These are phyloP conservation scores for Penicillium salamii DNA, from an alignment of 495 filamentous ascomycete genomes.

Conservation along the genomic window DNA sequence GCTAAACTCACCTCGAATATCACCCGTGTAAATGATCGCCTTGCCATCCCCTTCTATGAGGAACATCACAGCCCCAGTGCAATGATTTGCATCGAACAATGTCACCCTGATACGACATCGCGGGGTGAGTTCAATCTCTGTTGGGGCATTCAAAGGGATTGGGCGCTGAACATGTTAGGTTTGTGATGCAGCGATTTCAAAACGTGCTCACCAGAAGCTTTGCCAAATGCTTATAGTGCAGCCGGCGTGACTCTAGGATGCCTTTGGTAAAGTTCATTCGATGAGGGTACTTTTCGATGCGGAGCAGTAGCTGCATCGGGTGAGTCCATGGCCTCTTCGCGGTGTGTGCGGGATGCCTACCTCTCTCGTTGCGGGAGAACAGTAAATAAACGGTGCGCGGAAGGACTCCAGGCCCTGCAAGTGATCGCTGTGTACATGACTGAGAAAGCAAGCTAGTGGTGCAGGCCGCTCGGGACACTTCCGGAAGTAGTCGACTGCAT, in stretches of 20 bases:
- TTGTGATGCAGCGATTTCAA: background rate
- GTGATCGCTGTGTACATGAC: conserved; percentile 92
- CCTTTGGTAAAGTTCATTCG: conserved; percentile 75
- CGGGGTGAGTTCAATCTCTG: conserved; percentile 68
- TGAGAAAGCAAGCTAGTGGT: conserved; percentile 84
- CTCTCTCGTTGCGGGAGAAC: conserved; percentile 79
- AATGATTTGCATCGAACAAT: conserved; percentile 90
- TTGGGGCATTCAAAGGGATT: conserved; percentile 81
- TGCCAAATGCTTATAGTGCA: conserved; percentile 71
- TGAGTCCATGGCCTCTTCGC: conserved; percentile 1
- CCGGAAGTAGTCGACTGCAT: conserved; percentile 80
- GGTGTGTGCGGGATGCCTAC: conserved; percentile 32
- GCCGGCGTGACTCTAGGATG: conserved; percentile 67
- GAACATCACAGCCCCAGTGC: conserved; percentile 90
- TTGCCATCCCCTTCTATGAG: conserved; percentile 76
- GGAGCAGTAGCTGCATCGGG: conserved; percentile 53
- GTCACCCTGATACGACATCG: conserved; percentile 71
- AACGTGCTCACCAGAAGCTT: conserved; percentile 55
- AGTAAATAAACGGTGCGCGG: conserved; percentile 80
- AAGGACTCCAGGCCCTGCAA: conserved; percentile 77
- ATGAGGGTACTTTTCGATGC: conserved; percentile 72
- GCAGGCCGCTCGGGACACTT: conserved; percentile 48
- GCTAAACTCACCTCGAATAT: conserved; percentile 65
- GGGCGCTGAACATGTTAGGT: conserved; percentile 55
- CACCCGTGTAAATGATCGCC: conserved; percentile 87